phyloP scores from a whole-genome alignment of 192 early-diverging fungal genomes.

The Linnemannia exigua region DNA sequence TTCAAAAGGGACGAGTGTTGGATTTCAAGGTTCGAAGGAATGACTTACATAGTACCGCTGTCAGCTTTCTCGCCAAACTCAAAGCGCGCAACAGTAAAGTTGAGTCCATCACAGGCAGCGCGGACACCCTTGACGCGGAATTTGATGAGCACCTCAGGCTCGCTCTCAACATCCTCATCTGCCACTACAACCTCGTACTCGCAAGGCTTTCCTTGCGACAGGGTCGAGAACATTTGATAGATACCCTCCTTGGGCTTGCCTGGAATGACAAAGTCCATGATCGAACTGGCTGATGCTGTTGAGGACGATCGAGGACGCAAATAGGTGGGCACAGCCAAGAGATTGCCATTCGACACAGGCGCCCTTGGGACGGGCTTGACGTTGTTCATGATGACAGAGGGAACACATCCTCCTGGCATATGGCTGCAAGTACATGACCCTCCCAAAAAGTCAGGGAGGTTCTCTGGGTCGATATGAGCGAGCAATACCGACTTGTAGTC shows the following conservation, averaged over 20 bases:
- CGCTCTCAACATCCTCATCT: slow-evolving; percentile 44
- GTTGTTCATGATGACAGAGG: slow-evolving; percentile 56
- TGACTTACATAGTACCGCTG: slow-evolving; percentile 42
- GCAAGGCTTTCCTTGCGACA: slow-evolving; percentile 44
- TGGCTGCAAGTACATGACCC: slow-evolving; percentile 81
- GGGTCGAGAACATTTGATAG: slow-evolving; percentile 48
- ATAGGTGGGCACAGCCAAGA: slow-evolving; percentile 44
- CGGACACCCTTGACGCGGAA: slow-evolving; percentile 52
- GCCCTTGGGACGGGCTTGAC: slow-evolving; percentile 48
- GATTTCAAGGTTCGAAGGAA: background rate
- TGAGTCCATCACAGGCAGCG: slow-evolving; percentile 47
- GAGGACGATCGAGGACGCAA: slow-evolving; percentile 52
- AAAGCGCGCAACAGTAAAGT: slow-evolving; percentile 51
- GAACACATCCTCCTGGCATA: slow-evolving; percentile 73
- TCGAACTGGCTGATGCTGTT: slow-evolving; percentile 45
- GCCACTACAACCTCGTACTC: slow-evolving; percentile 56
- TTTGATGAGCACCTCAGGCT: slow-evolving; percentile 52
- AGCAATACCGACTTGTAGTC: slow-evolving; percentile 71
- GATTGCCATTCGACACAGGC: slow-evolving; percentile 6
- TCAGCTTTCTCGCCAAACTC: slow-evolving; percentile 54
- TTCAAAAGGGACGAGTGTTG: background rate
- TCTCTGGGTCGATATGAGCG: slow-evolving; percentile 74
- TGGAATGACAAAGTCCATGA: slow-evolving; percentile 53
- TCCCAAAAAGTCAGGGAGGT: slow-evolving; percentile 79
- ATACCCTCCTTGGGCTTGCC: slow-evolving; percentile 51